Evolutionary conservation across 2,329 filamentous ascomycete genomes (phyloP).

Genomic region (Graphiopsis chlorocephala): DNA sequence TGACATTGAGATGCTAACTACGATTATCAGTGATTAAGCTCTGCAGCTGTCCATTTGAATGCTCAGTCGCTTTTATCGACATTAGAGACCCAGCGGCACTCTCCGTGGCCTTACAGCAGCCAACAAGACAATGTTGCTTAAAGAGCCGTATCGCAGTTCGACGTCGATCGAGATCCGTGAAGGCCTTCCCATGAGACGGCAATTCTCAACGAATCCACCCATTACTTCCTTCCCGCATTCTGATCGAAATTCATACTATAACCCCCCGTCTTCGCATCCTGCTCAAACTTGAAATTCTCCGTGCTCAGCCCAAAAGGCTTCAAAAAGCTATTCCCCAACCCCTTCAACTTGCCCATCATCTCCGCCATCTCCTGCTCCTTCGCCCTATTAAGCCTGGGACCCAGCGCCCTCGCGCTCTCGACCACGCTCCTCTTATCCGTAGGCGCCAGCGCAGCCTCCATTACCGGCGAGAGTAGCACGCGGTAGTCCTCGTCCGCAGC

Average conservation of each 20-base stretch:
- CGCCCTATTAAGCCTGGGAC: constrained; percentile 68
- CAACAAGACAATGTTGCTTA: background rate
- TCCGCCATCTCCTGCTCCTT: constrained; percentile 87
- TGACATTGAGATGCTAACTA: background rate
- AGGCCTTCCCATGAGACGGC: background rate
- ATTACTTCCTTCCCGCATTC: constrained; percentile 26
- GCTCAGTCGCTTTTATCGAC: background rate
- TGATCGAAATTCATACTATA: constrained; percentile 89
- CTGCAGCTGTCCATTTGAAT: background rate
- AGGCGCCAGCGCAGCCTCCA: constrained; percentile 59
- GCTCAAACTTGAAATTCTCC: constrained; percentile 89
- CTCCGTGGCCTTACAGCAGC: background rate
- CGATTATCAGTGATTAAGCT: background rate
- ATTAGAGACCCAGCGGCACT: background rate
- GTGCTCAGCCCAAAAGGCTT: constrained; percentile 93
- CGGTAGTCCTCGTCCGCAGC: constrained; percentile 81
- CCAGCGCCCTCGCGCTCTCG: constrained; percentile 63
- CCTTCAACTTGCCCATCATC: constrained; percentile 96
- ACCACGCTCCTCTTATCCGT: constrained; percentile 68
- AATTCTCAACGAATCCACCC: background rate
- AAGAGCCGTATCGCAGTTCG: background rate
- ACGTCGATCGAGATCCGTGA: background rate
- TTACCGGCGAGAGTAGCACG: constrained; percentile 47
- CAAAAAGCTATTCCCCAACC: constrained; percentile 84
- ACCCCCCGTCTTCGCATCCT: constrained; percentile 83